Base-by-base conservation (phyloP, 2,329 filamentous ascomycete species). In the Diaporthe sp. region DNA sequence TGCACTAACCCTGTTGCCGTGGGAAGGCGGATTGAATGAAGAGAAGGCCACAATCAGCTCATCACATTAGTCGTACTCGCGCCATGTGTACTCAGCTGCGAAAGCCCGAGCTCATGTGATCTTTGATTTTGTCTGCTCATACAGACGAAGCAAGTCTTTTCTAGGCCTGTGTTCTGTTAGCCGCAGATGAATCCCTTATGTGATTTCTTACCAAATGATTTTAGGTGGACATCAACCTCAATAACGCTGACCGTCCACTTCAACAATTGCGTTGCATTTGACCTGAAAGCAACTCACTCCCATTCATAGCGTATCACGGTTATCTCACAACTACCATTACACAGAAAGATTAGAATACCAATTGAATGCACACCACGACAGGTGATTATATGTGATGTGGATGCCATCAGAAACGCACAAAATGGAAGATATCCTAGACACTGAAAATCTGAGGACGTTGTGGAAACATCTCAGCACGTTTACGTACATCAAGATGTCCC, bases 1-100 rank as follows among this genome's bases (percentile, higher is more conserved):
- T 22, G 13, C 13, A 44, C 12, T 12, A 44, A 0, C 31, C n/a
- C 19, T 4, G 3, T 8, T 1, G 5, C 12, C 1, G 2, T 42
- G 37, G 19, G 42, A 19, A 5, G 9, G n/a, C 17, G 31, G n/a
- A 19, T 28, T 10, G 22, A 4, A 61, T 25, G 39, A 28, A 37
- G 37, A 25, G 37, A 42, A 39, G 25, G 25, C 25, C 25, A 22
- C 25, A 31, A 65, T 49, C 15, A n/a, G 8, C 0, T 15, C 17
- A 65, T 34, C 17, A 34, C 61, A 49, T 10, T 17, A 37, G 8
- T 49, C 28, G 28, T 15, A 31, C 13, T n/a, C 28, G 4, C 19
- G 34, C 9, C 34, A 42, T 31, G 25, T n/a, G 17, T 28, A 12
- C 9, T 7, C 37, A 44, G 19, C 22, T 60, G 57, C 13, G 39